phyloP scores from a whole-genome alignment of 768 basidiomycete genomes.

The Panus rudis region DNA sequence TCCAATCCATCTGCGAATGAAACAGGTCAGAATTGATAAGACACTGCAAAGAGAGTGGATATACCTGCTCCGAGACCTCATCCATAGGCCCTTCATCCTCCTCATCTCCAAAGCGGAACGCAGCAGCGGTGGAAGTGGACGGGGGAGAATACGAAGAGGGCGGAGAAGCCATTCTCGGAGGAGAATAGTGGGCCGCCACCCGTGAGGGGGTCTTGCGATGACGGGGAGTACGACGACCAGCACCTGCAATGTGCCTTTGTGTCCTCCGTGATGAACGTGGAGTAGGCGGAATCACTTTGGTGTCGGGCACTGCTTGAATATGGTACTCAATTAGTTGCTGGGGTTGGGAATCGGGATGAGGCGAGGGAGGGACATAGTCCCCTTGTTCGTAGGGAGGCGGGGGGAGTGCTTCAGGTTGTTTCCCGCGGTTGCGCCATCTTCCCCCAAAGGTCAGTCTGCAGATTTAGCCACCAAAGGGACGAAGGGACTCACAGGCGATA shows the following conservation, averaged over 20 bases:
- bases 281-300: slow-evolving; percentile 31
- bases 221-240: slow-evolving; percentile 31
- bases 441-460: neutral
- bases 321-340: too few species aligned
- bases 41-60: slow-evolving; percentile 5
- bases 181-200: slow-evolving; percentile 15
- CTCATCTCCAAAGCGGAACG: slow-evolving; percentile 33
- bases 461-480: neutral
- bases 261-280: slow-evolving; percentile 31
- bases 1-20: slow-evolving; percentile 67
- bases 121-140: slow-evolving; percentile 24
- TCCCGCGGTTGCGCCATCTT: slow-evolving; percentile 78
- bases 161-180: neutral
- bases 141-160: slow-evolving; percentile 12
- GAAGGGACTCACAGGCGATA: slow-evolving; percentile 66
- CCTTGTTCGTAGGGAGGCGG: slow-evolving; percentile 66
- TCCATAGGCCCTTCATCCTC: slow-evolving; percentile 27
- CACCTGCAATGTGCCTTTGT: slow-evolving; percentile 28
- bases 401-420: slow-evolving; percentile 33
- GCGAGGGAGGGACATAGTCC: slow-evolving; percentile 40
- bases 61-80: slow-evolving; percentile 42
- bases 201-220: slow-evolving; percentile 29
- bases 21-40: neutral
- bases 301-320: slow-evolving; percentile 17
- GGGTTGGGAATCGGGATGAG: slow-evolving; percentile 6